Base-by-base conservation (phyloP, 306 rosid species). In the Cyamopsis tetragonoloba region DNA sequence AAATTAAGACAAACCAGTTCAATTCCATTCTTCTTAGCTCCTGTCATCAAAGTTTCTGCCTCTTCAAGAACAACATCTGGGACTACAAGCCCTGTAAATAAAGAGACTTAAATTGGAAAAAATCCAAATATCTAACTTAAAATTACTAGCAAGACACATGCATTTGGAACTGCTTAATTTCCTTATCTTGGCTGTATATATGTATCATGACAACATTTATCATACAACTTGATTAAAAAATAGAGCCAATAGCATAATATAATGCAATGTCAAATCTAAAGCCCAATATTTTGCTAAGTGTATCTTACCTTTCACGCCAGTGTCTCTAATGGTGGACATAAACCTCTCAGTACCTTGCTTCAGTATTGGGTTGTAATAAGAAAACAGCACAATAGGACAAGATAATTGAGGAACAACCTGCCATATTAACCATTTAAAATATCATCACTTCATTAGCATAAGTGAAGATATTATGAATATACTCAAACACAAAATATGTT, bases 11-110 rank as follows among this genome's bases (percentile, higher is more conserved):
- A 71, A 73, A 93, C 99, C 92, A 93, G 73, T 72, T 93, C 97
- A 59, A 93, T 86, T 42, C 84, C 76, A 70, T 89, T 24, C 66
- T 89, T 87, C 77, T 58, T 66, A 66, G 98, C 96, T 84, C 87
- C 96, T 30, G 34, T 62, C 80, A 96, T 86, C 78, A 93, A 53
- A 73, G 24, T 49, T 18, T 74, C 79, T 0, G 97, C 81, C 83
- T 89, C 97, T 72, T 90, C 98, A 43, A 89, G 76, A 41, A 97
- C 96, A 71, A 93, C 97, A 73, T 93, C 98, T 4, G 98, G 97
- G 66, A 93, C 96, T 62, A 93, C 96, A 66, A 93, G 91, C 61
- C 98, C 98, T 88, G 70, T 74, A 63, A 59, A 7, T 31, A 55
- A 12, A 27, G 44, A 26, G 32, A 17, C 44, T 18, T 3, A 19